These are phyloP conservation scores for Colletotrichum sp. DNA, from an alignment of 2,329 filamentous ascomycete genomes.

Conservation along the genomic window DNA sequence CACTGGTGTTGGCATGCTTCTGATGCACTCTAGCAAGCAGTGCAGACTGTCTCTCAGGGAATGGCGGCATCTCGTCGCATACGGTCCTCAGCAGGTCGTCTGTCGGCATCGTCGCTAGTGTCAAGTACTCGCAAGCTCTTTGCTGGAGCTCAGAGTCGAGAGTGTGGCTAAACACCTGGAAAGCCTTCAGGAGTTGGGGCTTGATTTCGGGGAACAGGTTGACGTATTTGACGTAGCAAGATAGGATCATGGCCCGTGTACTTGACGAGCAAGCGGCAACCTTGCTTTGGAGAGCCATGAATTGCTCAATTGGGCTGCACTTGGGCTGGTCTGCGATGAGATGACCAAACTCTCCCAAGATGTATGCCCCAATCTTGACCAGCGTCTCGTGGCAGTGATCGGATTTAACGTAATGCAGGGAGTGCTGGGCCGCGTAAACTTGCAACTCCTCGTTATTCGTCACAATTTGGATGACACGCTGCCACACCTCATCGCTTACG, in stretches of 20 bases:
- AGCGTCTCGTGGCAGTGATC: constrained; percentile 96
- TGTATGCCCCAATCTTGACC: constrained; percentile 96
- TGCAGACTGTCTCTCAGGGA: constrained; percentile 92
- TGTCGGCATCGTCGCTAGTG: constrained; percentile 81
- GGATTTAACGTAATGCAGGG: constrained; percentile 88
- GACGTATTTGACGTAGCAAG: constrained; percentile 96
- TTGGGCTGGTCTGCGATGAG: constrained; percentile 90
- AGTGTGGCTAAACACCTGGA: constrained; percentile 91
- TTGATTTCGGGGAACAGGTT: constrained; percentile 99
- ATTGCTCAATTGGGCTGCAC: constrained; percentile 97
- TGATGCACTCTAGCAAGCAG: constrained; percentile 91
- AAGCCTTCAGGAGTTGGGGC: constrained; percentile 88
- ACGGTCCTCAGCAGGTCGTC: constrained; percentile 93
- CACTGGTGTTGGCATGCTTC: constrained; percentile 90
- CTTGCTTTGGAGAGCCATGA: constrained; percentile 89
- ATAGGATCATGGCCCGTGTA: constrained; percentile 92
- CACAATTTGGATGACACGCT: constrained; percentile 97
- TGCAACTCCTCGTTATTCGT: constrained; percentile 99
- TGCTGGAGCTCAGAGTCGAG: constrained; percentile 96
- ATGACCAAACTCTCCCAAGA: constrained; percentile 96
- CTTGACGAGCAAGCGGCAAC: constrained; percentile 86
- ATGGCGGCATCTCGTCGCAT: constrained; percentile 98
- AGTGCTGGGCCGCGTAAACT: constrained; percentile 93
- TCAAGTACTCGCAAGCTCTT: constrained; percentile 92
- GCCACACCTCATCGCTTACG: constrained; percentile 99